Evolutionary conservation across 805 yeast species (phyloP).

Genomic region (Candida oleophila): DNA sequence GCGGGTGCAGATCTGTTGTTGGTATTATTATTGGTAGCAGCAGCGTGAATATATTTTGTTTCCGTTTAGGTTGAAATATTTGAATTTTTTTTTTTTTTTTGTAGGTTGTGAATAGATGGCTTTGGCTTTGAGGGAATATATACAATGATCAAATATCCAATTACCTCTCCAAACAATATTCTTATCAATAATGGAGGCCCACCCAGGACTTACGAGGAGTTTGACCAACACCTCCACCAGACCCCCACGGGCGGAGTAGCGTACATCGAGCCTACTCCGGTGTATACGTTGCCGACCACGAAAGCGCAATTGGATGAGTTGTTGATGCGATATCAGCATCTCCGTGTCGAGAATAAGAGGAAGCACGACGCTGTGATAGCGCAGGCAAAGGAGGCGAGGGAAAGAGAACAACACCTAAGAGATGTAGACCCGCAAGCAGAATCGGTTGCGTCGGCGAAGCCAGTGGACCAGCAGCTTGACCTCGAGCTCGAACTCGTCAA

Average conservation of each 20-base stretch:
- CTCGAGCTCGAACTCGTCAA: too few species aligned
- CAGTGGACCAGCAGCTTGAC: too few species aligned
- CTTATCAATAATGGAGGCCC: not conserved
- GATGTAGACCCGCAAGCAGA: too few species aligned
- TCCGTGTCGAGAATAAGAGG: constrained; percentile 12
- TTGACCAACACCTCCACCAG: too few species aligned
- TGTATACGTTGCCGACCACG: constrained; percentile 17
- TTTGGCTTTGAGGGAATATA: not conserved
- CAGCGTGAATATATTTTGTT: not conserved
- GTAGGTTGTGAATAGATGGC: too few species aligned
- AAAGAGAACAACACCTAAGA: too few species aligned
- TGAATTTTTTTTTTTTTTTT: too few species aligned
- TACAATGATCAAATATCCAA: not conserved
- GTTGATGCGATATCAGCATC: constrained; percentile 24
- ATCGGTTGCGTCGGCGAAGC: too few species aligned
- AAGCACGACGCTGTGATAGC: too few species aligned
- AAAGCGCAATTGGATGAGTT: constrained; percentile 25
- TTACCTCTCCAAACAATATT: not conserved
- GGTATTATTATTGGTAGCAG: not conserved
- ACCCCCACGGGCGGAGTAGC: not conserved
- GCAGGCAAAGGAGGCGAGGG: too few species aligned
- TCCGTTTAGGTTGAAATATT: too few species aligned
- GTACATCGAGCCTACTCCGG: not conserved
- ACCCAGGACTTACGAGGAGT: not conserved
- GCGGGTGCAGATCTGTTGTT: not conserved